A percentile compares a stretch with the other conserved stretches of the same genome.
Evolutionary conservation across 1,284 basidiomycete genomes (phyloP).

Genomic region (Irpex rosettiformis): DNA sequence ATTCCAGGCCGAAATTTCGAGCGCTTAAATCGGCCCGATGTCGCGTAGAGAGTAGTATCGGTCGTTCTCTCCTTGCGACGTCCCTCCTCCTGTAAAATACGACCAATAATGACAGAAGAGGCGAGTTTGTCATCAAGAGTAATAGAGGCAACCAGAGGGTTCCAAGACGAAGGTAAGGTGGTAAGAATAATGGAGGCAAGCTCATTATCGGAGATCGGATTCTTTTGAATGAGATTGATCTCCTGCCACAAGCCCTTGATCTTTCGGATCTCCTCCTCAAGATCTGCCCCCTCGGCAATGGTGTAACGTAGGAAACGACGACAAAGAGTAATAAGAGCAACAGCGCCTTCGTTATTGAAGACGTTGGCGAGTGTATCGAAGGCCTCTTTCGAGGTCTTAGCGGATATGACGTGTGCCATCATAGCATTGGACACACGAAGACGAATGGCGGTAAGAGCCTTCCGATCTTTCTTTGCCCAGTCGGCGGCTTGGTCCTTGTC

Average conservation of each 20-base stretch:
- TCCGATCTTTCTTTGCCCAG: conserved; percentile 15
- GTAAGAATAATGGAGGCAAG: conserved; percentile 9
- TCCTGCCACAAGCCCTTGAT: conserved; percentile 4
- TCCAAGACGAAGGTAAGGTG: conserved; percentile 8
- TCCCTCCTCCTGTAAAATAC: conserved; percentile 5
- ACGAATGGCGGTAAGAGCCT: conserved; percentile 13
- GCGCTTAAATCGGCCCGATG: background rate
- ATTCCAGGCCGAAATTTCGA: conserved; percentile 4
- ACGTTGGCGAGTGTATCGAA: conserved; percentile 15
- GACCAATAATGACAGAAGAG: conserved; percentile 6
- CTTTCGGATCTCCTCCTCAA: conserved; percentile 15
- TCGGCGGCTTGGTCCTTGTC: background rate
- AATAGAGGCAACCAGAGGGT: conserved; percentile 2
- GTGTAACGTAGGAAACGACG: conserved; percentile 11
- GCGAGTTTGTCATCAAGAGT: background rate
- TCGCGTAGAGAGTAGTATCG: background rate
- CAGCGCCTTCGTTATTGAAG: conserved; percentile 8
- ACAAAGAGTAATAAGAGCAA: conserved; percentile 9
- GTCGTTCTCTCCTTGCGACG: background rate
- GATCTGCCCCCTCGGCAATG: conserved; percentile 13
- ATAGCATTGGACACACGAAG: conserved; percentile 9
- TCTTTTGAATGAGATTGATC: background rate
- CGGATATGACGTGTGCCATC: conserved; percentile 7
- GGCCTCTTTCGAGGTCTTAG: conserved; percentile 13
- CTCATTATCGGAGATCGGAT: conserved; percentile 2